phyloP scores from a whole-genome alignment of 2,329 filamentous ascomycete species.

The Penicillium sp. region DNA sequence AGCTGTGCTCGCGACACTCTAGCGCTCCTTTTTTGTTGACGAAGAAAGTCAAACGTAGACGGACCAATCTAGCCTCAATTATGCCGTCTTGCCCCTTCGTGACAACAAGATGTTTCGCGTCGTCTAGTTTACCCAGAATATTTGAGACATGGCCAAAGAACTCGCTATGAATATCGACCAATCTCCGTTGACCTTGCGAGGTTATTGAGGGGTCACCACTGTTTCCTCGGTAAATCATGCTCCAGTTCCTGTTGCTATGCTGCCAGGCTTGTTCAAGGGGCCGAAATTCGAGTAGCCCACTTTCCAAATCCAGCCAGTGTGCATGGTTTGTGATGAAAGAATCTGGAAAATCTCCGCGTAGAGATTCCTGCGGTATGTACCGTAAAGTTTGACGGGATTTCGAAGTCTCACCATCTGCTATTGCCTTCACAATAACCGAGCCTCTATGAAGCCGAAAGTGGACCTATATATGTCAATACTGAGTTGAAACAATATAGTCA shows the following conservation, averaged over 20 bases:
- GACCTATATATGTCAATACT: conserved; percentile 23
- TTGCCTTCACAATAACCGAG: conserved; percentile 26
- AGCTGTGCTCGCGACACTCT: conserved; percentile 24
- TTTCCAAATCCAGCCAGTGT: conserved; percentile 53
- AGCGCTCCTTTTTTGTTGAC: conserved; percentile 29
- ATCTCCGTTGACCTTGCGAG: conserved; percentile 3
- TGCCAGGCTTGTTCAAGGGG: conserved; percentile 33
- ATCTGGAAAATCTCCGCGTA: conserved; percentile 35
- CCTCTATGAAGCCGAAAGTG: conserved; percentile 24
- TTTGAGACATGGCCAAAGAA: conserved; percentile 38
- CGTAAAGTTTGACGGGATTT: conserved; percentile 11
- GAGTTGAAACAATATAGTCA: background rate
- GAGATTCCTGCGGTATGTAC: conserved; percentile 34
- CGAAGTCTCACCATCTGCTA: background rate
- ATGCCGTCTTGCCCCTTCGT: conserved; percentile 21
- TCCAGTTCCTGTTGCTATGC: conserved; percentile 31
- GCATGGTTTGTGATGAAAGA: conserved; percentile 46
- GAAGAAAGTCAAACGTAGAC: conserved; percentile 54
- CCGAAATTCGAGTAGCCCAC: conserved; percentile 36
- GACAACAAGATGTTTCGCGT: conserved; percentile 40
- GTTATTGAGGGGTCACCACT: conserved; percentile 5
- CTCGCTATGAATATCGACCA: conserved; percentile 43
- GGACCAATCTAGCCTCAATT: conserved; percentile 48
- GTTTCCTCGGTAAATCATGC: conserved; percentile 28
- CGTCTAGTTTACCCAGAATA: conserved; percentile 45